phyloP scores from a whole-genome alignment of 805 yeast species.

The Candida michaelii region DNA sequence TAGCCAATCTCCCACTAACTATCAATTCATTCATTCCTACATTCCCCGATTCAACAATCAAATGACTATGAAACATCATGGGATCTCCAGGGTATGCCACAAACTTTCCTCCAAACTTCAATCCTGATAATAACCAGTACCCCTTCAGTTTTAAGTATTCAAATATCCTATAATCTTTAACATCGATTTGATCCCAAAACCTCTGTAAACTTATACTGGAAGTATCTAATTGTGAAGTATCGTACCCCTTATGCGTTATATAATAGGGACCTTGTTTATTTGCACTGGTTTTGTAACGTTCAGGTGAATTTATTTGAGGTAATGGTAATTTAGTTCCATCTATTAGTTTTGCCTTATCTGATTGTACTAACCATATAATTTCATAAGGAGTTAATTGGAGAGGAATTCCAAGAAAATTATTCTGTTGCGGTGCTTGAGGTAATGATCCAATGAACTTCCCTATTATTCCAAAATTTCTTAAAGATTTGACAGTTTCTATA shows the following conservation, averaged over 20 bases:
- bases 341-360: conserved; percentile 18
- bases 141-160: conserved; percentile 39
- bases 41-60: conserved; percentile 53
- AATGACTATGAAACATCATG: conserved; percentile 82
- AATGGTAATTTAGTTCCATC: conserved; percentile 2
- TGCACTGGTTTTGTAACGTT: conserved; percentile 1
- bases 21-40: conserved; percentile 51
- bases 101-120: conserved; percentile 86
- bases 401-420: conserved; percentile 83
- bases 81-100: conserved; percentile 97
- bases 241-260: conserved; percentile 5
- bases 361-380: conserved; percentile 58
- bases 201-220: not conserved
- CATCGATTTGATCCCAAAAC: conserved; percentile 6
- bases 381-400: conserved; percentile 73
- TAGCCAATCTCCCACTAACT: conserved; percentile 88
- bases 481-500: conserved; percentile 47
- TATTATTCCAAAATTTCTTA: conserved; percentile 64
- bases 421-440: conserved; percentile 91
- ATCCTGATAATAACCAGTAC: conserved; percentile 74
- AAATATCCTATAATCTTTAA: conserved; percentile 10
- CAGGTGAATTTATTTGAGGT: conserved; percentile 7
- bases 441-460: conserved; percentile 84
- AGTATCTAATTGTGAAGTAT: not conserved
- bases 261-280: conserved; percentile 6